Conservation (phyloP, 805 yeast species). For the Yarrowia sp. region DNA sequence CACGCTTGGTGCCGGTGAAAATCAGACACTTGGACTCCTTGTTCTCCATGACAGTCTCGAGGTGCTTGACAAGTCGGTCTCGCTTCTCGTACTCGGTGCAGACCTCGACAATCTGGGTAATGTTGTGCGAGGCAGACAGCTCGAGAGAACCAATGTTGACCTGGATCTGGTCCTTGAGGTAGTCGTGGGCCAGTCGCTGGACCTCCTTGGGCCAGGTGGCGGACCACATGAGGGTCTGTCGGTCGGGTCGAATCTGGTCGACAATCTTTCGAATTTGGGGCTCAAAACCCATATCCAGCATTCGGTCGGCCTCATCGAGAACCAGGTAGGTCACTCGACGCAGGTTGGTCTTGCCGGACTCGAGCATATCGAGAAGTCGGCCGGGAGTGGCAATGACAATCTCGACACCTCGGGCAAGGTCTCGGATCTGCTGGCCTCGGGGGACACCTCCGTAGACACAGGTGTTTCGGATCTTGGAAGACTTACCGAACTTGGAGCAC, state of each 20-base stretch:
- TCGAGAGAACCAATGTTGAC: conserved; percentile 96
- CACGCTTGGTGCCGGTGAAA: conserved; percentile 96
- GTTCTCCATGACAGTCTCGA: conserved; percentile 75
- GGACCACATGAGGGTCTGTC: conserved; percentile 99
- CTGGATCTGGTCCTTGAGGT: conserved; percentile 90
- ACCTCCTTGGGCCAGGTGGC: conserved; percentile 99
- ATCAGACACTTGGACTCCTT: conserved; percentile 79
- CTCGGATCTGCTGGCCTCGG: conserved; percentile 96
- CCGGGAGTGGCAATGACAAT: conserved; percentile 98
- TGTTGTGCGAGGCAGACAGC: conserved; percentile 94
- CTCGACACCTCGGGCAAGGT: conserved; percentile 92
- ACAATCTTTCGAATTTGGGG: conserved; percentile 99
- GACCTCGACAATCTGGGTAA: conserved; percentile 92
- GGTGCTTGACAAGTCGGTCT: conserved; percentile 83
- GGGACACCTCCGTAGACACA: conserved; percentile 99
- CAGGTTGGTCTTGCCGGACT: conserved; percentile 90
- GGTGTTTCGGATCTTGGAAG: conserved; percentile 89
- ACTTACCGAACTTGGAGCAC: conserved; percentile 90
- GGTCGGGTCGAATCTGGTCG: conserved; percentile 97
- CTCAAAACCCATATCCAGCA: conserved; percentile 99
- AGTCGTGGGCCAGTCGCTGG: conserved; percentile 89
- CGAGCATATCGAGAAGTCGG: conserved; percentile 97
- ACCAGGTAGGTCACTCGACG: conserved; percentile 96
- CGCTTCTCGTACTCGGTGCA: conserved; percentile 91
- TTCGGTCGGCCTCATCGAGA: conserved; percentile 98